These are phyloP conservation scores for Pezicula rhizophila DNA, from an alignment of 2,329 filamentous ascomycete species.

Conservation along the genomic window DNA sequence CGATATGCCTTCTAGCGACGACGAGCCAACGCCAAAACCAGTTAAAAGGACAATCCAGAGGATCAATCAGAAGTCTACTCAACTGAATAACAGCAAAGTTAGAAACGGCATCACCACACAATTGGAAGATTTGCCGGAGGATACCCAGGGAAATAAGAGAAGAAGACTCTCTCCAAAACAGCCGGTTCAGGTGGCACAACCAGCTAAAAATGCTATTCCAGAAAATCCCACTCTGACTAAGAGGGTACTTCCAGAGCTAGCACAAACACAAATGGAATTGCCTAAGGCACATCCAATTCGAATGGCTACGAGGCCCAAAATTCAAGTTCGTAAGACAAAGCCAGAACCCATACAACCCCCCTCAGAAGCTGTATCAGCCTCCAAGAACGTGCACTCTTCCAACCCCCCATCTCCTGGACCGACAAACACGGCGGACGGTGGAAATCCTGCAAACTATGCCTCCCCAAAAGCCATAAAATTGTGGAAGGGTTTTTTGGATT, in stretches of 20 bases:
- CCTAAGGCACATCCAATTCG: constrained; percentile 8
- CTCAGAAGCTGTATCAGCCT: constrained; percentile 3
- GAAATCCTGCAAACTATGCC: constrained; percentile 8
- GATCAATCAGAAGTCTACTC: constrained; percentile 1
- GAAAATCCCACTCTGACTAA: constrained; percentile 1
- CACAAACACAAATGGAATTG: constrained; percentile 5
- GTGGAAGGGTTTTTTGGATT: constrained; percentile 22
- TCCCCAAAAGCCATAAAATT: constrained; percentile 22
- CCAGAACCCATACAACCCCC: constrained; percentile 3
- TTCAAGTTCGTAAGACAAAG: constrained; percentile 3
- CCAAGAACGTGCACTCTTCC: constrained; percentile 1
- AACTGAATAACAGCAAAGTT: no score
- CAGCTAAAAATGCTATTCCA: neutral
- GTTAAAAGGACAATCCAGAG: constrained; percentile 3
- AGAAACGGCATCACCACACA: neutral
- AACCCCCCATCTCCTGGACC: constrained; percentile 11
- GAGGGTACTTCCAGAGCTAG: no score
- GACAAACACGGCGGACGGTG: constrained; percentile 18
- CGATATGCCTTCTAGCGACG: constrained; percentile 1
- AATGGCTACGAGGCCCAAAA: constrained; percentile 15
- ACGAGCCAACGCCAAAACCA: constrained; percentile 7
- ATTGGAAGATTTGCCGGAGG: neutral
- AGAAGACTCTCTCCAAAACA: constrained; percentile 19
- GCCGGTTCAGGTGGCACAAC: neutral
- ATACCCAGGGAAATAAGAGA: constrained; percentile 17